phyloP scores from a whole-genome alignment of 2,329 filamentous ascomycete genomes.

The Ophiostoma ips region DNA sequence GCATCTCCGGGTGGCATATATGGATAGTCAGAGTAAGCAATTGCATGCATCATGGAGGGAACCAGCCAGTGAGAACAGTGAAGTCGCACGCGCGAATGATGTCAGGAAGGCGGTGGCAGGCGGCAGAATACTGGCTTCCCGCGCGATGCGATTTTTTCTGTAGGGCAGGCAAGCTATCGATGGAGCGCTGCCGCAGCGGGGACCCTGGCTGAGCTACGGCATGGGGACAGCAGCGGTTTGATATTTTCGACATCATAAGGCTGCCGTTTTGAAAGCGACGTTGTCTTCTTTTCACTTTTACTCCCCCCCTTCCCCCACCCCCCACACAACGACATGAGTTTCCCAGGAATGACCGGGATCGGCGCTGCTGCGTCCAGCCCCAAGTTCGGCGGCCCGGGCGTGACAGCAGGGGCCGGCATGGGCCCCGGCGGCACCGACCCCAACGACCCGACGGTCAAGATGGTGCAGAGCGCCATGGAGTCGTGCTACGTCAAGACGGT shows the following conservation, averaged over 20 bases:
- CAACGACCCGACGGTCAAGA: conserved; percentile 39
- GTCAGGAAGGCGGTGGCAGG: conserved; percentile 20
- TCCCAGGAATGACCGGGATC: conserved; percentile 16
- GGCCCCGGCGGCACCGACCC: conserved; percentile 16
- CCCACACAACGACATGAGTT: conserved; percentile 16
- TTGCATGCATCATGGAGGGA: no score
- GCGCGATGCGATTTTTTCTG: conserved; percentile 11
- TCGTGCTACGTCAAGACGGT: conserved; percentile 80
- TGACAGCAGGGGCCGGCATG: conserved; percentile 14
- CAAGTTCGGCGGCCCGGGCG: conserved; percentile 20
- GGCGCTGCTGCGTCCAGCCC: background rate
- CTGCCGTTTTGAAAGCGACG: background rate
- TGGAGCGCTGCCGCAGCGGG: background rate
- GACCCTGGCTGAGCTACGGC: background rate
- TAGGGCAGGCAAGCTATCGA: background rate
- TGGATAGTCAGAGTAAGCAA: no score
- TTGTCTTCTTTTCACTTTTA: no score
- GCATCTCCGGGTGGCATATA: no score
- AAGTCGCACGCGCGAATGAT: background rate
- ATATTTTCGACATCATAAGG: background rate
- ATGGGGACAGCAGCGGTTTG: background rate
- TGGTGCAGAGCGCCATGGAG: conserved; percentile 82
- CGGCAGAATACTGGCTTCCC: conserved; percentile 26
- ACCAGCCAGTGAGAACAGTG: no score
- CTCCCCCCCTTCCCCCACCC: background rate